Evolutionary conservation across 768 basidiomycete genomes (phyloP), one percentile per base, ranked within the genome.

Genomic region (Leccinum rimulosum): DNA sequence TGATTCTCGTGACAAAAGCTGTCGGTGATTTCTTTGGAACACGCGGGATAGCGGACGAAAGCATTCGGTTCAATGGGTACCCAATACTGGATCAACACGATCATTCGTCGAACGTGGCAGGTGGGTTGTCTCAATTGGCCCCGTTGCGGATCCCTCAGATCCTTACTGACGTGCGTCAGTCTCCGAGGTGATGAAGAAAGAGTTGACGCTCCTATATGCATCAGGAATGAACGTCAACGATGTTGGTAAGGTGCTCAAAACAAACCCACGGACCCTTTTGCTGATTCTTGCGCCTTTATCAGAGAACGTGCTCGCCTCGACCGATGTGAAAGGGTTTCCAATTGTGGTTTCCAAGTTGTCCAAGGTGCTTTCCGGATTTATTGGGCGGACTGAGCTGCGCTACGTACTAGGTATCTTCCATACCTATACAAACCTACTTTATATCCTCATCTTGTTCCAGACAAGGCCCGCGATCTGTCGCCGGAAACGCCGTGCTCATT

Each of bases 31-130:
- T 93, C 65, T 81, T 98, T 51, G 95, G 95, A 25, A 92, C 87
- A 7, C 91, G 83, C 48, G 97, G 97, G 2, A 98, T 99, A 63
- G 95, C 97, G 4, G 97, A 99, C 62, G 93, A 97, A 68, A 93
- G 89, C 83, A 99, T 99, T 67, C 84, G 87, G 17, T 96, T 99
- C 76, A 98, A 97, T 70, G 96, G 95, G 9, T 98, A 89, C 76
- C 97, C 97, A 0, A 95, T 95, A 79, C 77, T 99, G 59, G 96
- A 98, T 75, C 95, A 95, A 68, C 93, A 97, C 60, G 94, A 97
- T 70, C 88, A 93, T 66, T 87, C 91, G 0, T 95, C 91, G 68
- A 88, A 96, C 69, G 90, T 94, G 49, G 84, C 93, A 52, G 93
- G 96, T 97, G 66, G 55, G 85, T 73, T 33, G 53, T 52, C 38